Percentiles rank a stretch among this genome's conserved stretches.
phyloP scores from a whole-genome alignment of 176 grass and related monocot species.

The Microstegium vimineum region DNA sequence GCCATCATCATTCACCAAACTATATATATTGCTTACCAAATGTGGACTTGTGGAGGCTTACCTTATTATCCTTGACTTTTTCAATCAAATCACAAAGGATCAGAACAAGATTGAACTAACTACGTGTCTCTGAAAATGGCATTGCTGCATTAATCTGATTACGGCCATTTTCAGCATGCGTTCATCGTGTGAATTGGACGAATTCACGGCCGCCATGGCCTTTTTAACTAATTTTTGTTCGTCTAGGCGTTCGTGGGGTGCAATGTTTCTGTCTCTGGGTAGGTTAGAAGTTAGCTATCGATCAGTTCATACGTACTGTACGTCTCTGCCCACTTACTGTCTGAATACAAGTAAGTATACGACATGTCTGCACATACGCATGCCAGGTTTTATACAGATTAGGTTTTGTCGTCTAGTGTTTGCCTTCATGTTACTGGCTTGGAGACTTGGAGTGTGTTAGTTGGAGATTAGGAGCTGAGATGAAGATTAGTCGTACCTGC shows the following conservation, averaged over 20 bases:
- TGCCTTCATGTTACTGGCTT: background rate
- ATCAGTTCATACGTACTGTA: background rate
- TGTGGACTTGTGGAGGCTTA: background rate
- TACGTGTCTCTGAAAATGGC: background rate
- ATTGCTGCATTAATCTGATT: background rate
- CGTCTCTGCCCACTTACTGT: background rate
- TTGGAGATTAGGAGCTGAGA: background rate
- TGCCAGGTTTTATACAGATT: background rate
- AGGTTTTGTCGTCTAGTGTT: background rate
- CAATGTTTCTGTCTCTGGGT: background rate
- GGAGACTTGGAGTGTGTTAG: background rate
- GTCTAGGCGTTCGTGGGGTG: background rate
- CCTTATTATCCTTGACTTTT: constrained; percentile 21
- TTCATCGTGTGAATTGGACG: background rate
- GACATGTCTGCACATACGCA: background rate
- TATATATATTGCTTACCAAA: background rate
- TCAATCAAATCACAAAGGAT: background rate
- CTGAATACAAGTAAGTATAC: background rate
- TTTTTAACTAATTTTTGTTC: background rate
- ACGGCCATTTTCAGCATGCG: background rate
- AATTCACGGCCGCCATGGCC: background rate
- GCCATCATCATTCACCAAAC: background rate
- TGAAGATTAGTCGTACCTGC: background rate
- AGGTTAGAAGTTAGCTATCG: background rate
- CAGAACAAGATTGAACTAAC: background rate